These are phyloP conservation scores for Botrytis fragariae DNA, from an alignment of 2,329 filamentous ascomycete species.

Conservation along the genomic window DNA sequence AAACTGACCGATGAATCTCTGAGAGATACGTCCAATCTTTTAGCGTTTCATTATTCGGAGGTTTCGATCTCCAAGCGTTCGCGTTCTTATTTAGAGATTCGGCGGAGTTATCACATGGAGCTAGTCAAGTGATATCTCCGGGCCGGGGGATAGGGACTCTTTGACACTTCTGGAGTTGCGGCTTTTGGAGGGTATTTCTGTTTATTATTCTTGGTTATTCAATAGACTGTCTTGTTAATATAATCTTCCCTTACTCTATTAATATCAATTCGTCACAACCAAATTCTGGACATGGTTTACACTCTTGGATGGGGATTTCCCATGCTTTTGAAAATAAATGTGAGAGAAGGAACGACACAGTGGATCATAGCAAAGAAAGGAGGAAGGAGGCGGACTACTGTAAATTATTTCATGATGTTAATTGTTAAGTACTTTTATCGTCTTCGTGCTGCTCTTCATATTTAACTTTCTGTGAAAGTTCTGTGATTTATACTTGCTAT, in stretches of 20 bases:
- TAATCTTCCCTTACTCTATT: not conserved
- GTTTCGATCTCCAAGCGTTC: not conserved
- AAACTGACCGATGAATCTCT: not conserved
- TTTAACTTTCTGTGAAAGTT: not conserved
- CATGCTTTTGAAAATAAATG: not conserved
- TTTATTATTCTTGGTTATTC: not conserved
- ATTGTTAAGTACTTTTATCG: not conserved
- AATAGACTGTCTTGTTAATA: not conserved
- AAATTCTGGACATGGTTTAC: not conserved
- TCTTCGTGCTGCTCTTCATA: not conserved
- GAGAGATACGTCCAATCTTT: not conserved
- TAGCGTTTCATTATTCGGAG: not conserved
- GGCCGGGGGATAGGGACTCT: not conserved
- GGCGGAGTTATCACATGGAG: not conserved
- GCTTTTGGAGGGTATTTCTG: not conserved
- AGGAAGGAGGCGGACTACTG: not conserved
- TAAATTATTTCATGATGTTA: not conserved
- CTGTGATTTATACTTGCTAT: not conserved
- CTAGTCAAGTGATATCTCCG: not conserved
- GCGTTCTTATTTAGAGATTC: not conserved
- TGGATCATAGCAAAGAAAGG: not conserved
- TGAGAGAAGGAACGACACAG: not conserved
- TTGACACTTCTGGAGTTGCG: not conserved
- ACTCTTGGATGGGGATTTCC: not conserved
- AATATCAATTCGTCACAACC: not conserved